Percentiles rank a stretch among this genome's conserved stretches.
Conservation (phyloP, 495 filamentous ascomycete species). For the Recurvomyces mirabilis region DNA sequence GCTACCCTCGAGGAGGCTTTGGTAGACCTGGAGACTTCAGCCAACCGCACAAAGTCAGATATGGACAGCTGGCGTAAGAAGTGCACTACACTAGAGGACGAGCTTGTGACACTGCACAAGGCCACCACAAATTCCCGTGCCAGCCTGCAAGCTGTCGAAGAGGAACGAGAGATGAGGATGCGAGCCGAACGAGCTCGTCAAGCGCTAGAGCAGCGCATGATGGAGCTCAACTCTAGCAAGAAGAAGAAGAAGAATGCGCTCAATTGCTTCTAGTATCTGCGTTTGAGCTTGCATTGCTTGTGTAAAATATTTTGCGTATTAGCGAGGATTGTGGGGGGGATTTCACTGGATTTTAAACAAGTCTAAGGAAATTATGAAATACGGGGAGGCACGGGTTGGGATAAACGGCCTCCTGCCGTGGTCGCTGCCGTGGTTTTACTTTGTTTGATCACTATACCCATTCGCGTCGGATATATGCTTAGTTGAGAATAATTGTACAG, state of each 20-base stretch:
- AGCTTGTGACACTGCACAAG: slow-evolving; percentile 61
- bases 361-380: no score
- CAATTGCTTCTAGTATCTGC: slow-evolving; percentile 97
- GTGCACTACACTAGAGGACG: slow-evolving; percentile 62
- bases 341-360: no score
- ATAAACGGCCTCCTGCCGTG: no score
- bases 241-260: slow-evolving; percentile 93
- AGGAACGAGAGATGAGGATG: slow-evolving; percentile 74
- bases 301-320: no score
- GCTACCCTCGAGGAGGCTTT: slow-evolving; percentile 89
- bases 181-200: slow-evolving; percentile 81
- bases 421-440: no score
- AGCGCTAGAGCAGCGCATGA: slow-evolving; percentile 86
- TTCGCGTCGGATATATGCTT: no score
- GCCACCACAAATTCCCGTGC: slow-evolving; percentile 61
- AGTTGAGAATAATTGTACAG: no score
- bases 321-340: no score
- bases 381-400: no score
- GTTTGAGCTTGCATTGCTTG: no score
- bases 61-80: slow-evolving; percentile 84
- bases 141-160: slow-evolving; percentile 85
- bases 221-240: slow-evolving; percentile 48
- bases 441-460: no score
- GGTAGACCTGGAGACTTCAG: slow-evolving; percentile 79
- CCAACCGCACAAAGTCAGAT: slow-evolving; percentile 74